Conservation (phyloP, 2,329 filamentous ascomycete genomes). For the Diplocarpon mali region DNA sequence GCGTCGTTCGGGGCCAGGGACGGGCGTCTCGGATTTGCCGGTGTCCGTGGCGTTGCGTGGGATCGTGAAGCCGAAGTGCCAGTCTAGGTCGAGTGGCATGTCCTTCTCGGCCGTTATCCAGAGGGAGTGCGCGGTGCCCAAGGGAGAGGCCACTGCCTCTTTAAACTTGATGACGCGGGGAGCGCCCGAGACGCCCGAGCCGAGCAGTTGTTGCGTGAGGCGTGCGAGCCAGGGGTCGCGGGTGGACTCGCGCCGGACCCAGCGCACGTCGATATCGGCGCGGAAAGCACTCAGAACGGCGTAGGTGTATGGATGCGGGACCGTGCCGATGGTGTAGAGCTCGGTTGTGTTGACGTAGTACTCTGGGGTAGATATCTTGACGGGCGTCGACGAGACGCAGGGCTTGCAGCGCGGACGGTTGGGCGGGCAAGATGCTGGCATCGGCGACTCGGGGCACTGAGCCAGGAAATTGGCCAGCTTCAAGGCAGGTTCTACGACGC, state of each 20-base stretch:
- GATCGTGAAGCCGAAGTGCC: conserved; percentile 79
- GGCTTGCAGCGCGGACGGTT: conserved; percentile 64
- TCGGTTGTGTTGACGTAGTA: conserved; percentile 61
- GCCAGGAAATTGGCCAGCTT: conserved; percentile 66
- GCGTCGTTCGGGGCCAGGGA: conserved; percentile 45
- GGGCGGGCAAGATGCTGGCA: conserved; percentile 72
- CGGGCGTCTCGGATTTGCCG: conserved; percentile 45
- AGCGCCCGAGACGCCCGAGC: conserved; percentile 48
- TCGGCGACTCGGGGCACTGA: conserved; percentile 61
- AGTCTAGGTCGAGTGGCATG: conserved; percentile 59
- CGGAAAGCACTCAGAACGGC: conserved; percentile 54
- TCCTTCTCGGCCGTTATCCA: conserved; percentile 70
- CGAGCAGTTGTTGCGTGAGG: conserved; percentile 59
- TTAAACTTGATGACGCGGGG: conserved; percentile 67
- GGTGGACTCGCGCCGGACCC: conserved; percentile 54
- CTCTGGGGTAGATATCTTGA: conserved; percentile 55
- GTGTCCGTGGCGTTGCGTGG: conserved; percentile 45
- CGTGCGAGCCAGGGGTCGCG: conserved; percentile 72
- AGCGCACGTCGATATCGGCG: conserved; percentile 48
- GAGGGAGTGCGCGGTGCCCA: conserved; percentile 52
- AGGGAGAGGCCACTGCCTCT: conserved; percentile 63
- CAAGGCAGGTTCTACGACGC: conserved; percentile 57
- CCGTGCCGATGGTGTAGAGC: conserved; percentile 71
- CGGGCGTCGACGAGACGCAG: conserved; percentile 53
- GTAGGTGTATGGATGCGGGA: conserved; percentile 86